Percentiles rank a stretch among this genome's conserved stretches.
Evolutionary conservation across 805 yeast genomes (phyloP).

Genomic region (Pichia eremophila): DNA sequence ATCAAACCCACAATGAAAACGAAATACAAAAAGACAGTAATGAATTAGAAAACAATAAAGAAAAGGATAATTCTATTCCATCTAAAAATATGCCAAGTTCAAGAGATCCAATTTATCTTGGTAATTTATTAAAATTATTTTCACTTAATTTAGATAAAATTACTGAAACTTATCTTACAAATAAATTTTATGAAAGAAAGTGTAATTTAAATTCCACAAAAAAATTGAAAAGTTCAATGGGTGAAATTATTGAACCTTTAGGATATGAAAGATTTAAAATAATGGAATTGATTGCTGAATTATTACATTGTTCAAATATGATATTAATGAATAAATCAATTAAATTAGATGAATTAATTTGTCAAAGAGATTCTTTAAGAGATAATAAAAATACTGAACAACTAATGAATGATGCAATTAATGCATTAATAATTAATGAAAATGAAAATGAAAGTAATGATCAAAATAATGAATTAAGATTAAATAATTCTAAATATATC

Average conservation of each 20-base stretch:
- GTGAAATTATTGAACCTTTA: slow-evolving; percentile 51
- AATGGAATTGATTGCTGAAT: slow-evolving; percentile 86
- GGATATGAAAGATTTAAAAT: slow-evolving; percentile 88
- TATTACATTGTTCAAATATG: slow-evolving; percentile 95
- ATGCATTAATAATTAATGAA: slow-evolving; percentile 23
- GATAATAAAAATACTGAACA: slow-evolving; percentile 37
- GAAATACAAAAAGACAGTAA: no score
- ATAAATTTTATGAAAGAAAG: slow-evolving; percentile 15
- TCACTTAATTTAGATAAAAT: slow-evolving; percentile 34
- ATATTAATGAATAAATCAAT: slow-evolving; percentile 69
- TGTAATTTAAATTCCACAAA: not conserved
- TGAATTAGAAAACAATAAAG: no score
- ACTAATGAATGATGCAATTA: slow-evolving; percentile 27
- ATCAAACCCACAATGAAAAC: not conserved
- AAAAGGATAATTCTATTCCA: no score
- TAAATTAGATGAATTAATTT: slow-evolving; percentile 51
- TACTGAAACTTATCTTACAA: slow-evolving; percentile 24
- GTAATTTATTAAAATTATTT: slow-evolving; percentile 70
- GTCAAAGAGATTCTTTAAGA: slow-evolving; percentile 63
- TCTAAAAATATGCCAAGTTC: slow-evolving; percentile 62
- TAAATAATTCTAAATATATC: slow-evolving; percentile 15
- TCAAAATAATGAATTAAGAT: slow-evolving; percentile 20
- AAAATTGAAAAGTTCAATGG: slow-evolving; percentile 41
- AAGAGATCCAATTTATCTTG: slow-evolving; percentile 87
- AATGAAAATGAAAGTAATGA: not conserved